These are phyloP conservation scores for Bipolaris sorokiniana DNA, from an alignment of 2,329 filamentous ascomycete species.

Conservation along the genomic window DNA sequence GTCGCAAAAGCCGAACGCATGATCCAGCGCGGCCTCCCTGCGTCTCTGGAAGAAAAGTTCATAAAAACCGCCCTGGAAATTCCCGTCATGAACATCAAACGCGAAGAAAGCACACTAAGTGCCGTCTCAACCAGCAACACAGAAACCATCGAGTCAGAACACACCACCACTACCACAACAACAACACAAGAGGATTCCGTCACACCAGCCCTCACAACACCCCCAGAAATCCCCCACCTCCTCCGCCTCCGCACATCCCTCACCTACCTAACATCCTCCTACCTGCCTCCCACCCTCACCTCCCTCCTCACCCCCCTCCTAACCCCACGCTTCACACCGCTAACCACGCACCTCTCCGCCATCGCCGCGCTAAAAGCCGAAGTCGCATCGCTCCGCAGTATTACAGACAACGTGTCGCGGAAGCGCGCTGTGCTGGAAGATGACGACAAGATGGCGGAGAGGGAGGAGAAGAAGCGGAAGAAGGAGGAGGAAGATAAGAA, in stretches of 20 bases:
- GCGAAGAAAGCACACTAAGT: conserved; percentile 57
- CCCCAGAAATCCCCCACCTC: conserved; percentile 60
- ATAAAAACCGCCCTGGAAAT: conserved; percentile 76
- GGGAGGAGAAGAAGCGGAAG: conserved; percentile 81
- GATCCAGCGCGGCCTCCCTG: conserved; percentile 69
- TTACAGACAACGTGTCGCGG: conserved; percentile 69
- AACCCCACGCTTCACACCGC: conserved; percentile 68
- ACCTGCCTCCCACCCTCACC: conserved; percentile 59
- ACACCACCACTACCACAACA: not conserved
- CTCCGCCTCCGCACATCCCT: conserved; percentile 70
- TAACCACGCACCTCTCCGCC: conserved; percentile 72
- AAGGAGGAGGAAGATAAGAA: conserved; percentile 88
- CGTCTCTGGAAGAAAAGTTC: conserved; percentile 85
- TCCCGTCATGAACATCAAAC: conserved; percentile 72
- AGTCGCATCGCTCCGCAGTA: conserved; percentile 70
- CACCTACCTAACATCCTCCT: conserved; percentile 67
- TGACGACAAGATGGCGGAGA: conserved; percentile 58
- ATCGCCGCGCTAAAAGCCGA: conserved; percentile 73
- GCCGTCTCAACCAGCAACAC: conserved; percentile 29
- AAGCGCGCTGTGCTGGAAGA: conserved; percentile 66
- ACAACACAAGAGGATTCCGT: conserved; percentile 42
- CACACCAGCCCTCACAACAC: conserved; percentile 33
- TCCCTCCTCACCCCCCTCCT: conserved; percentile 50
- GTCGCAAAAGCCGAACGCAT: conserved; percentile 75
- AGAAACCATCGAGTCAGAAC: conserved; percentile 2